Conservation (phyloP, 1,139 yeast genomes). For the Lodderomyces elongisporus region DNA sequence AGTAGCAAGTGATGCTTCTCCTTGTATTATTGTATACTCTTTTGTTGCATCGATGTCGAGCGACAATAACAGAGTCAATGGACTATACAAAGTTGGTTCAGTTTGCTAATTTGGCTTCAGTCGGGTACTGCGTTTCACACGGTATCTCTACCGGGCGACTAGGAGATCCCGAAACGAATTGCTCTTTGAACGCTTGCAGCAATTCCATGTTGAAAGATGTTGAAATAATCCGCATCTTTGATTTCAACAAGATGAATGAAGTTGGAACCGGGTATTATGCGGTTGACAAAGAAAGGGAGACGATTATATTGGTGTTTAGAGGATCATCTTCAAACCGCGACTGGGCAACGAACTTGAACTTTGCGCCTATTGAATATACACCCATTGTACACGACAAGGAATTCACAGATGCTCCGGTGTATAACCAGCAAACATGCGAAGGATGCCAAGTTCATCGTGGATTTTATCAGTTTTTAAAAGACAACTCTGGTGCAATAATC, state of each 20-base stretch:
- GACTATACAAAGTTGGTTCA: slow-evolving; percentile 29
- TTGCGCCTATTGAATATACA: slow-evolving; percentile 33
- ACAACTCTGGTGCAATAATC: slow-evolving; percentile 33
- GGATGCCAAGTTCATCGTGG: slow-evolving; percentile 60
- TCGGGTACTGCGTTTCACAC: slow-evolving; percentile 34
- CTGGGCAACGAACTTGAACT: slow-evolving; percentile 50
- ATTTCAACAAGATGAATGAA: slow-evolving; percentile 37
- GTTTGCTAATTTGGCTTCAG: slow-evolving; percentile 32
- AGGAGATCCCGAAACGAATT: slow-evolving; percentile 16
- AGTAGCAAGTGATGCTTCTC: slow-evolving; percentile 3
- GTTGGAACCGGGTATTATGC: slow-evolving; percentile 53
- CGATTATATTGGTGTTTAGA: slow-evolving; percentile 44
- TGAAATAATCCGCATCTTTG: slow-evolving; percentile 30
- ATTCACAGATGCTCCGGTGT: slow-evolving; percentile 7
- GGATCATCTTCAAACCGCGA: slow-evolving; percentile 57
- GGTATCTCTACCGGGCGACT: slow-evolving; percentile 26
- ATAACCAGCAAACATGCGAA: slow-evolving; percentile 28
- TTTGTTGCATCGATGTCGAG: not conserved
- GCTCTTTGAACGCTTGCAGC: slow-evolving; percentile 21
- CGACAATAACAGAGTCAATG: not conserved
- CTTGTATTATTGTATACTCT: not conserved
- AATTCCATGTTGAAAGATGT: slow-evolving; percentile 19
- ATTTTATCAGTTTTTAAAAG: slow-evolving; percentile 39
- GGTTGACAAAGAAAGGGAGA: slow-evolving; percentile 29
- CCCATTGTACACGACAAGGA: slow-evolving; percentile 24